These are phyloP conservation scores for Phialophora tarda DNA, from an alignment of 2,329 filamentous ascomycete species.

Conservation along the genomic window DNA sequence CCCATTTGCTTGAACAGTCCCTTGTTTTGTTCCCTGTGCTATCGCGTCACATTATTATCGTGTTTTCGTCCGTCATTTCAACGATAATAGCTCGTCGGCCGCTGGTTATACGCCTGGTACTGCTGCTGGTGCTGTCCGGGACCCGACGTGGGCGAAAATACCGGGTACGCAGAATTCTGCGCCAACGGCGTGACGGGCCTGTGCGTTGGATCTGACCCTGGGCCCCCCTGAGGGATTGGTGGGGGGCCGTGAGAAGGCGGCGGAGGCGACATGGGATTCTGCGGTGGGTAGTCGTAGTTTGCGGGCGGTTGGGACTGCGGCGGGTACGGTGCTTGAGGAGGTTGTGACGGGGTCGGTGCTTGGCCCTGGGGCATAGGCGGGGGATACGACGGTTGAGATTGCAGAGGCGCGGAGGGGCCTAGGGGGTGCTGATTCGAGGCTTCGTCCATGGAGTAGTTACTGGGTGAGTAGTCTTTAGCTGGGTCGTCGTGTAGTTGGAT, in stretches of 20 bases:
- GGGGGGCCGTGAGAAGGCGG: slow-evolving; percentile 34
- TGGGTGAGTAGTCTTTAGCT: slow-evolving; percentile 47
- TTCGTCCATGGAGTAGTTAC: slow-evolving; percentile 48
- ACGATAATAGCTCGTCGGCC: slow-evolving; percentile 27
- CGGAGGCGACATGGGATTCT: slow-evolving; percentile 22
- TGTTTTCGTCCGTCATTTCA: neutral
- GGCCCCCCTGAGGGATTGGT: slow-evolving; percentile 16
- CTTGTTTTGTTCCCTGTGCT: neutral
- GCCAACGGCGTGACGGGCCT: slow-evolving; percentile 24
- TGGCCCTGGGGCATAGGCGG: slow-evolving; percentile 22
- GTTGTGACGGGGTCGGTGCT: slow-evolving; percentile 57
- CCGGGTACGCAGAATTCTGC: slow-evolving; percentile 30
- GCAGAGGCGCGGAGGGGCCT: slow-evolving; percentile 19
- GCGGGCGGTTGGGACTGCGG: slow-evolving; percentile 45
- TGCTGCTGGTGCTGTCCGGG: slow-evolving; percentile 24
- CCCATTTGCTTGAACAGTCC: neutral
- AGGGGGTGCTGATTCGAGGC: slow-evolving; percentile 14
- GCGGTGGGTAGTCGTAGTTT: slow-evolving; percentile 31
- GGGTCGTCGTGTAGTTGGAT: slow-evolving; percentile 40
- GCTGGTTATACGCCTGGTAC: slow-evolving; percentile 38
- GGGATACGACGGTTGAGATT: slow-evolving; percentile 15
- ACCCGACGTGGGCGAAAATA: slow-evolving; percentile 24
- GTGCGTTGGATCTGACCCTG: slow-evolving; percentile 7
- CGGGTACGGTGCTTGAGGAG: slow-evolving; percentile 91
- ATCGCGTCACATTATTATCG: neutral